Evolutionary conservation across 2,329 filamentous ascomycete species (phyloP).

Genomic region (Fusarium hostae): DNA sequence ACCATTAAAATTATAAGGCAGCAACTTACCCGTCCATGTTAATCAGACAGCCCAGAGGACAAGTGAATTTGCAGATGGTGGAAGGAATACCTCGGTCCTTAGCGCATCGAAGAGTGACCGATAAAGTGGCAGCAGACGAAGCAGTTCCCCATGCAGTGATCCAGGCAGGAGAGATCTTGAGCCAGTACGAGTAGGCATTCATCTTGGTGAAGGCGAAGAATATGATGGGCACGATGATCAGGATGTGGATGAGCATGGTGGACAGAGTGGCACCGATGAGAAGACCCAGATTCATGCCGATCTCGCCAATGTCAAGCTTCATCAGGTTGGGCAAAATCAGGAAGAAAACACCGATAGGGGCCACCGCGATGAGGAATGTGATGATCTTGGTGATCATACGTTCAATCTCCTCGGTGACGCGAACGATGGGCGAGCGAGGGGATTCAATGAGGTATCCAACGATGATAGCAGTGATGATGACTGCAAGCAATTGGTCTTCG

Average conservation of each 20-base stretch:
- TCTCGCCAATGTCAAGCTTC: constrained; percentile 58
- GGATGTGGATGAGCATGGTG: constrained; percentile 60
- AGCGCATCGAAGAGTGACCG: constrained; percentile 58
- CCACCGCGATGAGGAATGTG: constrained; percentile 59
- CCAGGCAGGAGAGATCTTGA: constrained; percentile 62
- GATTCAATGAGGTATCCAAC: constrained; percentile 59
- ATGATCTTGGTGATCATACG: constrained; percentile 59
- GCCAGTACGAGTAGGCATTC: constrained; percentile 61
- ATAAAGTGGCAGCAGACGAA: constrained; percentile 63
- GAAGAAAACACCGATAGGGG: constrained; percentile 65
- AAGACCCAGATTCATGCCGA: constrained; percentile 61
- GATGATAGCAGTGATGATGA: constrained; percentile 59
- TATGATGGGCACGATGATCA: constrained; percentile 57
- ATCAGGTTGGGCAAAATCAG: constrained; percentile 64
- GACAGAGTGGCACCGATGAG: constrained; percentile 59
- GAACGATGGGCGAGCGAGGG: constrained; percentile 52
- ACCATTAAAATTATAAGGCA: neutral
- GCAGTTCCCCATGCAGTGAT: constrained; percentile 66
- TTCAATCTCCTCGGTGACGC: constrained; percentile 59
- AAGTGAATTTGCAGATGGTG: constrained; percentile 57
- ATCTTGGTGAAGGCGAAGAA: constrained; percentile 54
- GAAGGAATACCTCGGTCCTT: constrained; percentile 54
- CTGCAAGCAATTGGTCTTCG: constrained; percentile 57
- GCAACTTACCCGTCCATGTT: constrained; percentile 60
- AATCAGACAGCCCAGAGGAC: constrained; percentile 60